Evolutionary conservation across 2,329 filamentous ascomycete genomes (phyloP).

Genomic region (Aureobasidium sp.): DNA sequence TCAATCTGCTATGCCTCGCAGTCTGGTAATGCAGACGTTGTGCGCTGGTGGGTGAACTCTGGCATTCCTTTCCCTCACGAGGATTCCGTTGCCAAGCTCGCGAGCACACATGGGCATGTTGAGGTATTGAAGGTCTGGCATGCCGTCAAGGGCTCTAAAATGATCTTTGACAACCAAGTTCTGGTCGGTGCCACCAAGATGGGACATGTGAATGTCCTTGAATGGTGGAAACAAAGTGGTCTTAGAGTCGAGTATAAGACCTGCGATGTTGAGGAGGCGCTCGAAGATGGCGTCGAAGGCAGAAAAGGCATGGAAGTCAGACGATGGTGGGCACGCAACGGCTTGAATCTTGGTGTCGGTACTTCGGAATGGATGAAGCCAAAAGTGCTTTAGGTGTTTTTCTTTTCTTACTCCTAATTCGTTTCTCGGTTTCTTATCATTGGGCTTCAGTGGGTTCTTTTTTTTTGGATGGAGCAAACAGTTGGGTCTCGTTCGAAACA

Average conservation of each 20-base stretch:
- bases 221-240: conserved; percentile 82
- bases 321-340: conserved; percentile 82
- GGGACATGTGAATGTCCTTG: conserved; percentile 73
- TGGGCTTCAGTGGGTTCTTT: neutral
- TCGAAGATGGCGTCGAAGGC: conserved; percentile 73
- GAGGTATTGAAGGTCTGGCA: conserved; percentile 79
- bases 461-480: no score
- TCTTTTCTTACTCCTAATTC: neutral
- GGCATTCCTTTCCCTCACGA: conserved; percentile 73
- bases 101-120: conserved; percentile 77
- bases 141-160: conserved; percentile 62
- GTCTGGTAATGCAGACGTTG: conserved; percentile 66
- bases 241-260: conserved; percentile 86
- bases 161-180: conserved; percentile 77
- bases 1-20: conserved; percentile 78
- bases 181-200: conserved; percentile 82
- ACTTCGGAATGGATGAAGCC: conserved; percentile 88
- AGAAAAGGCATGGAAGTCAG: conserved; percentile 64
- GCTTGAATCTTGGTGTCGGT: conserved; percentile 70
- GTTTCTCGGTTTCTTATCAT: neutral
- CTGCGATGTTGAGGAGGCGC: conserved; percentile 88
- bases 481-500: neutral
- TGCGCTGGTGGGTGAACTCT: conserved; percentile 83
- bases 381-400: conserved; percentile 45
- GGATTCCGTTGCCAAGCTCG: conserved; percentile 75